Conservation (phyloP, 352 stramenopile genomes). For the Detonula confervacea region DNA sequence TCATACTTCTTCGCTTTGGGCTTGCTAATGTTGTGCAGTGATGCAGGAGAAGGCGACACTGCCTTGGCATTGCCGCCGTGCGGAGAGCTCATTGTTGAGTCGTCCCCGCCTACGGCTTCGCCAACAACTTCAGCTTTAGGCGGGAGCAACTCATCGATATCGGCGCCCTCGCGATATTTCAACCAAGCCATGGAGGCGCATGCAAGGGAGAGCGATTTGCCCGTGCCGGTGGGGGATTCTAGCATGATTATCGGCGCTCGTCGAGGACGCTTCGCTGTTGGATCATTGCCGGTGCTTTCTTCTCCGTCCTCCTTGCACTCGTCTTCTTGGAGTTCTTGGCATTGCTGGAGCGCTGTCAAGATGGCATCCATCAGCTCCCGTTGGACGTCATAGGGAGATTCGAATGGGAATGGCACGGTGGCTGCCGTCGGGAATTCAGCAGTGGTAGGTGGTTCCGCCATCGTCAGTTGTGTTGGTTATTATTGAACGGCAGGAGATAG, state of each 20-base stretch:
- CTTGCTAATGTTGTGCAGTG: constrained; percentile 19
- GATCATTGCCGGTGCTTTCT: background rate
- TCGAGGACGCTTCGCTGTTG: constrained; percentile 1
- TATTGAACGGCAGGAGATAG: no score
- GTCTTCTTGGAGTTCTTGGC: no score
- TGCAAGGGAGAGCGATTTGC: constrained; percentile 78
- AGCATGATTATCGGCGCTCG: constrained; percentile 68
- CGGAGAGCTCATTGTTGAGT: background rate
- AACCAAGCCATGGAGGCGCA: constrained; percentile 76
- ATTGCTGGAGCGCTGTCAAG: constrained; percentile 53
- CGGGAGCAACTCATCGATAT: constrained; percentile 35
- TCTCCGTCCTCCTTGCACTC: background rate
- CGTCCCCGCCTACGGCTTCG: background rate
- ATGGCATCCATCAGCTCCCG: constrained; percentile 73
- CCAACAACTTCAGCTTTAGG: constrained; percentile 18
- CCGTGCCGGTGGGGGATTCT: constrained; percentile 82
- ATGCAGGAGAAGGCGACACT: background rate
- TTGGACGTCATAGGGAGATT: constrained; percentile 76
- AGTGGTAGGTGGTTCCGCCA: no score
- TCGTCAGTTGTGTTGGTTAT: no score
- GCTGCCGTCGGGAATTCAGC: constrained; percentile 47
- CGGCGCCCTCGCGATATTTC: constrained; percentile 54
- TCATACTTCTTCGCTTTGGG: constrained; percentile 45
- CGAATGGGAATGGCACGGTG: constrained; percentile 75
- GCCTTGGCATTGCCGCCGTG: background rate